These are phyloP conservation scores for Paramecium primaurelia DNA, from an alignment of 73 alveolate genomes.

Conservation along the genomic window DNA sequence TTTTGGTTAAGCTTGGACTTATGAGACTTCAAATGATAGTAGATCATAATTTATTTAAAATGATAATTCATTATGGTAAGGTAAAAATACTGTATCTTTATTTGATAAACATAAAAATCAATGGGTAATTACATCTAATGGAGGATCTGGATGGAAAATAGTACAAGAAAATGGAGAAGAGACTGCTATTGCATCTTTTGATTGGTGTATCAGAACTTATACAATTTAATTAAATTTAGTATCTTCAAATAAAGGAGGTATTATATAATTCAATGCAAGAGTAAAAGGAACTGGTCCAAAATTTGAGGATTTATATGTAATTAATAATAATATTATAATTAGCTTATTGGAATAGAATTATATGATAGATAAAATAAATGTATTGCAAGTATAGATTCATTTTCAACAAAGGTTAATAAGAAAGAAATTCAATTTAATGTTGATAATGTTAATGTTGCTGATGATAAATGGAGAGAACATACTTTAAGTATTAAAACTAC, in stretches of 20 bases:
- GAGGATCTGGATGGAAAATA: slow-evolving; percentile 41
- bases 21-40: slow-evolving; percentile 47
- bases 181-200: slow-evolving; percentile 50
- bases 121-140: slow-evolving; percentile 41
- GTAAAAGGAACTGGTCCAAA: slow-evolving; percentile 70
- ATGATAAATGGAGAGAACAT: slow-evolving; percentile 40
- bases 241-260: not conserved
- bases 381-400: not conserved
- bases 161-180: slow-evolving; percentile 48
- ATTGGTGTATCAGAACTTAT: slow-evolving; percentile 48
- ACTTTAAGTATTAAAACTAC: not conserved
- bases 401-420: not conserved
- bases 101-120: slow-evolving; percentile 53
- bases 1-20: slow-evolving; percentile 74
- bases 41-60: not conserved
- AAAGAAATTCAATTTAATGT: not conserved
- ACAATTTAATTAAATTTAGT: not conserved
- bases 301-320: slow-evolving; percentile 54
- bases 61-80: slow-evolving; percentile 76
- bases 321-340: not conserved
- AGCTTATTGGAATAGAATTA: not conserved
- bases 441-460: not conserved
- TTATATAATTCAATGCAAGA: slow-evolving; percentile 38
- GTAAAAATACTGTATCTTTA: slow-evolving; percentile 19
- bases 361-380: slow-evolving; percentile 1